Evolutionary conservation across 208 protist species (phyloP).

Genomic region (Naegleria lovaniensis): DNA sequence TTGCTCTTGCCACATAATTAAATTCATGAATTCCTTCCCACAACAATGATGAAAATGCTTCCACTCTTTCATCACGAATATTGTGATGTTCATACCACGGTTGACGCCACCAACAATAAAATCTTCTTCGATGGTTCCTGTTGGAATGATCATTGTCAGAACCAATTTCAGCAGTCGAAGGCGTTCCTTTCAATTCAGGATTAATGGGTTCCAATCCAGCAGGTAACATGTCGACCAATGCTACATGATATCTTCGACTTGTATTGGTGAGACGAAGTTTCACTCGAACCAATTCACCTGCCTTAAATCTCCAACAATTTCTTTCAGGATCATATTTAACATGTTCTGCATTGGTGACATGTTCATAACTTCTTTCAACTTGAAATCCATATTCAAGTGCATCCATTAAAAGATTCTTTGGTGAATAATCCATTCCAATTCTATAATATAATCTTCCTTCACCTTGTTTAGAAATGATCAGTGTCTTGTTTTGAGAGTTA

Average conservation of each 20-base stretch:
- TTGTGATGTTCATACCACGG: slow-evolving; percentile 28
- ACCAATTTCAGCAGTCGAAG: not conserved
- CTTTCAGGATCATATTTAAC: not conserved
- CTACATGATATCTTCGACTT: slow-evolving; percentile 17
- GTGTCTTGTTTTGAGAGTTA: not conserved
- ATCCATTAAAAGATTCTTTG: not conserved
- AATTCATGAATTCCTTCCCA: not conserved
- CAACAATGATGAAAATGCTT: slow-evolving; percentile 5
- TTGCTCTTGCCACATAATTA: not conserved
- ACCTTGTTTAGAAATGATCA: slow-evolving; percentile 3
- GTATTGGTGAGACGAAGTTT: not conserved
- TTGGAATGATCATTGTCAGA: too few species aligned
- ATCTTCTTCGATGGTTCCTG: too few species aligned
- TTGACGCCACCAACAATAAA: not conserved
- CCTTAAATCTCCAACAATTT: not conserved
- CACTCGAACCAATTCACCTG: not conserved
- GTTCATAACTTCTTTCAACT: slow-evolving; percentile 25
- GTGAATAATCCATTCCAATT: slow-evolving; percentile 19
- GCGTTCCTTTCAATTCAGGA: not conserved
- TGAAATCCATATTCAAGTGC: not conserved
- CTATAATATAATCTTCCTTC: slow-evolving; percentile 23
- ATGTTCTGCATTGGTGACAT: not conserved
- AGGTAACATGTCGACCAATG: not conserved
- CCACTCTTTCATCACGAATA: slow-evolving; percentile 22
- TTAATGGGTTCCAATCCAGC: not conserved